Base-by-base conservation (phyloP, 768 basidiomycete species). In the Dioszegia hungarica region DNA sequence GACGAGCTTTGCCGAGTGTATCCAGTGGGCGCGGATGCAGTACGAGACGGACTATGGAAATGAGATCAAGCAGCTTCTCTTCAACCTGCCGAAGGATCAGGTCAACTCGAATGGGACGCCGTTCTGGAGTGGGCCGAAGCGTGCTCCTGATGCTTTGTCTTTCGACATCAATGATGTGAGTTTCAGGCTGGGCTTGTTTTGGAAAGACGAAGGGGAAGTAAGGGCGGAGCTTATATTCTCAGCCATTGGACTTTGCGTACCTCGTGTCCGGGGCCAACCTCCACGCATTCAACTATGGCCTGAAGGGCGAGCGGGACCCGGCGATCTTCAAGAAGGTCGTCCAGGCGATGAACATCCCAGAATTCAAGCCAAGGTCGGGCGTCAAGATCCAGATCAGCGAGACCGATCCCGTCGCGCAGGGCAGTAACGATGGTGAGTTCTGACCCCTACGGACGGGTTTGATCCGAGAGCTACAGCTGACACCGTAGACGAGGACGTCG, bases 91-190 rank as follows among this genome's bases (percentile, higher is more conserved):
- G 11, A 94, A 92, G 76, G 95, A 99, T 74, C 87, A 88, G 79
- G 67, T 78, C 44, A 92, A 93, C 8, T 90, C 84, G 69, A 87
- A 85, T 19, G 95, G 95, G 5, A 89, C 91, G 66, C 93, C 92
- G 11, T 99, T 99, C 83, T 99, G 95, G 95, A 93, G 90, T 66
- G 91, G 93, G 19, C 95, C 95, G 2, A 99, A 99, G 80, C 84
- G 95, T 59, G 94, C 93, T 6, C 95, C 95, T 12, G 91, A 97
- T 46, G 81, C 94, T 25, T 79, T 99, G 61, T 80, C 80, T 5
- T 99, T 98, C 78, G 81, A 92, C 77, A 83, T 89, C 10, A 86
- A 81, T 63, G 86, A 97, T 70, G 94, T 97, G 70, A 76, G 88
- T 79, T 31, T n/a, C 5, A 5, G 34, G 20, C 11, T 9, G 45